A percentile compares a stretch with the other conserved stretches of the same genome.
Evolutionary conservation across 768 basidiomycete species (phyloP).

Genomic region (Podaxis mareebaensis): DNA sequence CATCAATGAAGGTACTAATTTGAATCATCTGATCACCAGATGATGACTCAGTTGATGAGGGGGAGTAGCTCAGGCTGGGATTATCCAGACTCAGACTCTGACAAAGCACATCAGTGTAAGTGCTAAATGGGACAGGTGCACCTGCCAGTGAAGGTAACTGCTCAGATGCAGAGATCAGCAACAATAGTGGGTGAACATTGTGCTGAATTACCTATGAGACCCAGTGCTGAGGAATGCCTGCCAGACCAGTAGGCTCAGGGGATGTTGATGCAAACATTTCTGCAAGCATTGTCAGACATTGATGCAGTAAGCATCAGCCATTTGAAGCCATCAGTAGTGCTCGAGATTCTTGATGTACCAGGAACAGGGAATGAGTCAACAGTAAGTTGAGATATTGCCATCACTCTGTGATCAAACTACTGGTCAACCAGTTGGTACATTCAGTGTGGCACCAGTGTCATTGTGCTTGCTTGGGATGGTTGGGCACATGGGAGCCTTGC

Average conservation of each 20-base stretch:
- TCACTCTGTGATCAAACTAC: constrained; percentile 57
- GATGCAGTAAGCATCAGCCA: constrained; percentile 31
- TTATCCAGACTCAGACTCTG: constrained; percentile 49
- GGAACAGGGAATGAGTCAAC: constrained; percentile 24
- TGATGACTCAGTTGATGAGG: constrained; percentile 58
- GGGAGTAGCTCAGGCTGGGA: constrained; percentile 58
- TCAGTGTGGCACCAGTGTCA: constrained; percentile 21
- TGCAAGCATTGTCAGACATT: constrained; percentile 23
- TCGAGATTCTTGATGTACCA: constrained; percentile 19
- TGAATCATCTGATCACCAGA: constrained; percentile 57
- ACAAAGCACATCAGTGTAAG: constrained; percentile 13
- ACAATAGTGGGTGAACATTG: not conserved
- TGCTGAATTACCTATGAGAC: constrained; percentile 8
- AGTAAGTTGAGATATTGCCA: constrained; percentile 26
- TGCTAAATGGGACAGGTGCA: not conserved
- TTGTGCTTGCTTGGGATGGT: constrained; percentile 22
- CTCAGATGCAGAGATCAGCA: constrained; percentile 15
- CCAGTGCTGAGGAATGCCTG: not conserved
- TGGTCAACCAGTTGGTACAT: constrained; percentile 29
- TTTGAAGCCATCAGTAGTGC: not conserved
- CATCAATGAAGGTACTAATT: constrained; percentile 54
- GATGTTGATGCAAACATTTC: constrained; percentile 1
- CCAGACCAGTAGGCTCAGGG: not conserved
- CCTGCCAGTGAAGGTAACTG: not conserved
- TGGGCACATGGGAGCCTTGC: constrained; percentile 54